These are phyloP conservation scores for Fusarium nodosum DNA, from an alignment of 2,329 filamentous ascomycete genomes.

Conservation along the genomic window DNA sequence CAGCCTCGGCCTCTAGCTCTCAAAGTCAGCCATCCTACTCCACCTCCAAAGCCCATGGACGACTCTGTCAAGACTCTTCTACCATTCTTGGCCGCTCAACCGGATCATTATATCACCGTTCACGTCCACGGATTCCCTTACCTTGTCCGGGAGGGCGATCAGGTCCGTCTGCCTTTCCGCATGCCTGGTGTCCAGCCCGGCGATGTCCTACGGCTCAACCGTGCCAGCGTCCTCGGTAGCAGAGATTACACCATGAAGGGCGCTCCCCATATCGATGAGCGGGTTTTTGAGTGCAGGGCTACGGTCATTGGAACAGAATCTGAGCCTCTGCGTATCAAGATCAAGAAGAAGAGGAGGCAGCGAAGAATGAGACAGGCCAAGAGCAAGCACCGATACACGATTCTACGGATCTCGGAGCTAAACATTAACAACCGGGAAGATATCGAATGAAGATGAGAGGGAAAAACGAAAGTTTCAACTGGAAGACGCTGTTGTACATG, in stretches of 20 bases:
- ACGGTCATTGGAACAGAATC: conserved; percentile 87
- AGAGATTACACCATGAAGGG: conserved; percentile 92
- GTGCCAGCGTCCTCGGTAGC: conserved; percentile 84
- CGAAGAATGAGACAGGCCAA: conserved; percentile 79
- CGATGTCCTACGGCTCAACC: conserved; percentile 88
- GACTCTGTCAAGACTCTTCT: conserved; percentile 72
- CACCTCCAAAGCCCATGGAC: conserved; percentile 60
- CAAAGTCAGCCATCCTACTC: conserved; percentile 57
- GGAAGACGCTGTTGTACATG: conserved; percentile 36
- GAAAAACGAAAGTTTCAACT: conserved; percentile 24
- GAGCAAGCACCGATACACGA: conserved; percentile 93
- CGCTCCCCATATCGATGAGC: conserved; percentile 83
- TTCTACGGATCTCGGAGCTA: conserved; percentile 86
- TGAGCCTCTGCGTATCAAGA: conserved; percentile 80
- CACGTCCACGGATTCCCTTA: conserved; percentile 86
- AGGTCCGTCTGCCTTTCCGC: conserved; percentile 81
- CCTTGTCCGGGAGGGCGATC: conserved; percentile 82
- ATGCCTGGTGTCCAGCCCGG: conserved; percentile 83
- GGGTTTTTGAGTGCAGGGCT: conserved; percentile 86
- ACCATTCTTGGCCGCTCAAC: conserved; percentile 79
- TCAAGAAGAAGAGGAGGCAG: conserved; percentile 86
- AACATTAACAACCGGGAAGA: conserved; percentile 68
- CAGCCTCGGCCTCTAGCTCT: conserved; percentile 55
- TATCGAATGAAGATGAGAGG: conserved; percentile 50
- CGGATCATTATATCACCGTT: conserved; percentile 81